Percentiles rank a stretch among this genome's conserved stretches.
Conservation (phyloP, 2,329 filamentous ascomycete genomes). For the Ascomycota sp. region DNA sequence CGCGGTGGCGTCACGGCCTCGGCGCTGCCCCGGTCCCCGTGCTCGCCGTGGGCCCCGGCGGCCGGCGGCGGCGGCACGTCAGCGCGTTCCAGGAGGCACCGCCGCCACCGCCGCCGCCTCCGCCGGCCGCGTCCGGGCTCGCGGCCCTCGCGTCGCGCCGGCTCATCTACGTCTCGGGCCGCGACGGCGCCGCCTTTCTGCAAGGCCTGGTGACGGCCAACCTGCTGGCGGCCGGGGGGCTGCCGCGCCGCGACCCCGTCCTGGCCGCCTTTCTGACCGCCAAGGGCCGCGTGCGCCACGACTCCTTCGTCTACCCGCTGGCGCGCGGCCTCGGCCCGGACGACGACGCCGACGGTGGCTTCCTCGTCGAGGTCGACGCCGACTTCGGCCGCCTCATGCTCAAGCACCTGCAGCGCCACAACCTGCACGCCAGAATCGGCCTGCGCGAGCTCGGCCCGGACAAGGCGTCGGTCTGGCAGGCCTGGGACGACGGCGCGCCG, state of each 20-base stretch:
- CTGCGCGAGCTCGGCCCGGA: slow-evolving; percentile 43
- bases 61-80: no score
- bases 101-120: no score
- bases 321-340: slow-evolving; percentile 9
- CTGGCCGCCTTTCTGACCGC: slow-evolving; percentile 80
- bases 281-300: slow-evolving; percentile 63
- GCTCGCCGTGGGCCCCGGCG: no score
- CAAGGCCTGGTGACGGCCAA: slow-evolving; percentile 66
- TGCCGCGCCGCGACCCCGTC: slow-evolving; percentile 28
- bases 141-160: slow-evolving; percentile 49
- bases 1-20: no score
- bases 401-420: slow-evolving; percentile 66
- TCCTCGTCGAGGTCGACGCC: slow-evolving; percentile 69
- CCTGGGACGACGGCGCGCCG: slow-evolving; percentile 47
- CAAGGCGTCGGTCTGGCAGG: slow-evolving; percentile 50
- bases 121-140: slow-evolving; percentile 25
- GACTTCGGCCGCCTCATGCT: slow-evolving; percentile 39
- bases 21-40: no score
- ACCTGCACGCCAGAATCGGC: slow-evolving; percentile 60
- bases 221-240: slow-evolving; percentile 16
- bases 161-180: slow-evolving; percentile 60
- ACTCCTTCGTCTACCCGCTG: slow-evolving; percentile 72
- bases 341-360: slow-evolving; percentile 12
- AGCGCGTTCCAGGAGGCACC: no score
- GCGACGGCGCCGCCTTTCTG: slow-evolving; percentile 64